These are phyloP conservation scores for Arabis alpina DNA, from an alignment of 345 rosid genomes.

Conservation along the genomic window DNA sequence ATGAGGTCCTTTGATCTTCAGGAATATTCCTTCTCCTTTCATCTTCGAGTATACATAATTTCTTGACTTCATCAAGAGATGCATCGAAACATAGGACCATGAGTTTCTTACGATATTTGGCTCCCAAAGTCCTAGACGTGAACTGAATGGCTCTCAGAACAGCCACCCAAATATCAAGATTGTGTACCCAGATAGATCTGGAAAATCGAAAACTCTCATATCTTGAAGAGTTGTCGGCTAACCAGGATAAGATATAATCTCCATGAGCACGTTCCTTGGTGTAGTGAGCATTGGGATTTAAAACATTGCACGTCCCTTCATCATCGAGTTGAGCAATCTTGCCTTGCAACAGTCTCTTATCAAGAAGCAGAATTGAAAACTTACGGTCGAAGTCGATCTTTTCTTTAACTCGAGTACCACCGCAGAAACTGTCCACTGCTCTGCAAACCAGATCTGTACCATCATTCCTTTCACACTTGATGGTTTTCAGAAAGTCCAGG, in stretches of 20 bases:
- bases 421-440: constrained; percentile 5
- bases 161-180: constrained; percentile 28
- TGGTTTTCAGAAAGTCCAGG: background rate
- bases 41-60: too few relatives aligned
- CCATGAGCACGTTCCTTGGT: constrained; percentile 5
- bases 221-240: background rate
- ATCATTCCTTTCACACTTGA: constrained; percentile 21
- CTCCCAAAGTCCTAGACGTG: constrained; percentile 8
- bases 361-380: constrained; percentile 16
- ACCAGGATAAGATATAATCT: constrained; percentile 18
- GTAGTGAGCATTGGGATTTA: background rate
- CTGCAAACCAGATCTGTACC: constrained; percentile 8
- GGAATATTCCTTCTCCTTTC: too few relatives aligned
- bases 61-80: background rate
- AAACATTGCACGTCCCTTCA: constrained; percentile 18
- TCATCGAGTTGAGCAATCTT: constrained; percentile 13
- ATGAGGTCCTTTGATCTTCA: too few relatives aligned
- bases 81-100: background rate
- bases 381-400: constrained; percentile 20
- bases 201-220: background rate
- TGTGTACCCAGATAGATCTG: constrained; percentile 8
- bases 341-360: constrained; percentile 19
- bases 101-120: constrained; percentile 8
- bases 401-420: constrained; percentile 15
- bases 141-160: constrained; percentile 21